These are phyloP conservation scores for Tuber aestivum DNA, from an alignment of 495 filamentous ascomycete genomes.

Conservation along the genomic window DNA sequence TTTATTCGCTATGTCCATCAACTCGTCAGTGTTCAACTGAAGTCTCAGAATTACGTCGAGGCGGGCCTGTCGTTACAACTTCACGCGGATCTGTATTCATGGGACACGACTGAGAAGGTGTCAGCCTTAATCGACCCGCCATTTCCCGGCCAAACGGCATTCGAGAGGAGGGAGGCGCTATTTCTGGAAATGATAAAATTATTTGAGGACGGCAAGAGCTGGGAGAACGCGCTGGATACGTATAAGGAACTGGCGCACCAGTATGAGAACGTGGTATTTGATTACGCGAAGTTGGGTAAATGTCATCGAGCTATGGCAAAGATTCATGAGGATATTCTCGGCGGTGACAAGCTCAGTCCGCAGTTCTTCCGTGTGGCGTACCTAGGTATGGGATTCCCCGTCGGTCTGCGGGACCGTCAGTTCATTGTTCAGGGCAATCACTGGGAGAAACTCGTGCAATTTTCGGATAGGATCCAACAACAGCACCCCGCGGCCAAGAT, in stretches of 20 bases:
- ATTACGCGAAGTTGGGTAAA: conserved; percentile 84
- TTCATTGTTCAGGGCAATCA: conserved; percentile 83
- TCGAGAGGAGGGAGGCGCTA: conserved; percentile 86
- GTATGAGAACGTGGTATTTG: conserved; percentile 82
- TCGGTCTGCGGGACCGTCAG: conserved; percentile 75
- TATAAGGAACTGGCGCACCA: conserved; percentile 86
- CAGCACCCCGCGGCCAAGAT: conserved; percentile 85
- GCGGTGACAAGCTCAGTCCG: conserved; percentile 67
- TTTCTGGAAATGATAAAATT: conserved; percentile 92
- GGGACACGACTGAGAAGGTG: conserved; percentile 68
- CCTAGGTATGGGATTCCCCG: conserved; percentile 83
- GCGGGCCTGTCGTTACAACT: conserved; percentile 84
- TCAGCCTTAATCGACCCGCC: conserved; percentile 63
- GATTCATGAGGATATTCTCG: conserved; percentile 77
- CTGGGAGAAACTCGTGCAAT: conserved; percentile 67
- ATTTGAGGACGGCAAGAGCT: conserved; percentile 87
- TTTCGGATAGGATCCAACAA: conserved; percentile 88
- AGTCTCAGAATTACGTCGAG: conserved; percentile 74
- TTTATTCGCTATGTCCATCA: conserved; percentile 96
- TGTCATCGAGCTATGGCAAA: conserved; percentile 87
- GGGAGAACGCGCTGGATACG: conserved; percentile 80
- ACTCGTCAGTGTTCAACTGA: conserved; percentile 69
- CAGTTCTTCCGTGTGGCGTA: conserved; percentile 91
- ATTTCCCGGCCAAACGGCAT: conserved; percentile 78
- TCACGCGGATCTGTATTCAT: conserved; percentile 88